phyloP scores from a whole-genome alignment of 768 basidiomycete species.

The Leccinum pellstonianum region DNA sequence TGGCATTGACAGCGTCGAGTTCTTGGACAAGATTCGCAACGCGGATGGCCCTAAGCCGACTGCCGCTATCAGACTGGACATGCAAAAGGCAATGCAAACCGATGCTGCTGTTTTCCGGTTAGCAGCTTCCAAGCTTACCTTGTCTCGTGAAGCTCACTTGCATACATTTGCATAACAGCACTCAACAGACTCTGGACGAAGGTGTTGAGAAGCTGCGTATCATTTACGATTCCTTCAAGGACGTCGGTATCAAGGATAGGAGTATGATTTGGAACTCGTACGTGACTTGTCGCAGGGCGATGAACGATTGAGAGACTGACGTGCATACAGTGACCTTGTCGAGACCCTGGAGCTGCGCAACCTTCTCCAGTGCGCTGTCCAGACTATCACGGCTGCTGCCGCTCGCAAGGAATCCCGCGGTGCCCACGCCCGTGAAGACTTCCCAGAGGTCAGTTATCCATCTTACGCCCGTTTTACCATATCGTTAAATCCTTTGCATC shows the following conservation, averaged over 20 bases:
- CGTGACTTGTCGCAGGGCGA: conserved; percentile 28
- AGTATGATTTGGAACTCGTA: conserved; percentile 99
- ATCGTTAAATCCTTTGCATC: not conserved
- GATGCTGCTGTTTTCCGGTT: conserved; percentile 97
- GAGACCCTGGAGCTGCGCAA: conserved; percentile 98
- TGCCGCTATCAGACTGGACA: conserved; percentile 85
- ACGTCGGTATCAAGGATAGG: conserved; percentile 96
- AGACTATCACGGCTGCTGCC: conserved; percentile 90
- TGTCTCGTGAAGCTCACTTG: conserved; percentile 2
- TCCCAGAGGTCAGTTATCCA: conserved; percentile 67
- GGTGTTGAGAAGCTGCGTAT: conserved; percentile 84
- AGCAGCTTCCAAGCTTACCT: conserved; percentile 7
- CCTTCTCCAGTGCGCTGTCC: conserved; percentile 90
- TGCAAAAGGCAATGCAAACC: conserved; percentile 99
- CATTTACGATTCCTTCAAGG: conserved; percentile 86
- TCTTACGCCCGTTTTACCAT: not conserved
- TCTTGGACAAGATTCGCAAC: conserved; percentile 85
- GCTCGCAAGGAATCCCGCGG: conserved; percentile 97
- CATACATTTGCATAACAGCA: conserved; percentile 44
- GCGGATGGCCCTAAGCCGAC: conserved; percentile 82
- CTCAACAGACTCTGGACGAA: conserved; percentile 85
- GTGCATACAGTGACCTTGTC: conserved; percentile 72
- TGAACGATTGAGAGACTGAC: conserved; percentile 10
- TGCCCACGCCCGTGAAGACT: conserved; percentile 98
- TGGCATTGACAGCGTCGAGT: conserved; percentile 79